phyloP scores from a whole-genome alignment of 148 eudicot species.

The Diospyros lotus region DNA sequence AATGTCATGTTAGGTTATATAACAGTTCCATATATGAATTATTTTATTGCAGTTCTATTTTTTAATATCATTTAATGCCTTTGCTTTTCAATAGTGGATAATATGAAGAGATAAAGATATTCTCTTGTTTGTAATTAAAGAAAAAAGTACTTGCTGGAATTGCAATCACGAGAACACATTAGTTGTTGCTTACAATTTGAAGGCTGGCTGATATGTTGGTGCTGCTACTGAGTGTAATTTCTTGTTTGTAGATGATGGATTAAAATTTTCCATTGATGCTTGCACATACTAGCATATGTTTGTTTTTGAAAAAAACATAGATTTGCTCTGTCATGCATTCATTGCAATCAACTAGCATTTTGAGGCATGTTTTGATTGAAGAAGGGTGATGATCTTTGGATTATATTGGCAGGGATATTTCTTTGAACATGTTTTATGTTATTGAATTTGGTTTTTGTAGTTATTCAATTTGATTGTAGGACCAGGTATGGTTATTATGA shows the following conservation, averaged over 20 bases:
- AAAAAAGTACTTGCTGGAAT: background rate
- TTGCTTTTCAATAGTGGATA: background rate
- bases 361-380: conserved; percentile 4
- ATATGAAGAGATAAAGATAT: background rate
- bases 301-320: background rate
- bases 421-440: background rate
- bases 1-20: background rate
- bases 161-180: background rate
- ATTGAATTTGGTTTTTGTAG: background rate
- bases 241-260: background rate
- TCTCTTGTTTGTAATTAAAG: background rate
- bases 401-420: background rate
- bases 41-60: background rate
- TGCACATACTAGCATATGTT: background rate
- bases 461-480: background rate
- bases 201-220: background rate
- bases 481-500: background rate
- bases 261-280: background rate
- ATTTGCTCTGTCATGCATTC: background rate
- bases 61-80: background rate
- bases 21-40: background rate
- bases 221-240: background rate
- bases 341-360: background rate
- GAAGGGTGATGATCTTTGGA: background rate
- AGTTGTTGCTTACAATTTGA: background rate